These are phyloP conservation scores for Euphorbia peplus DNA, from an alignment of 345 rosid genomes.

Conservation along the genomic window DNA sequence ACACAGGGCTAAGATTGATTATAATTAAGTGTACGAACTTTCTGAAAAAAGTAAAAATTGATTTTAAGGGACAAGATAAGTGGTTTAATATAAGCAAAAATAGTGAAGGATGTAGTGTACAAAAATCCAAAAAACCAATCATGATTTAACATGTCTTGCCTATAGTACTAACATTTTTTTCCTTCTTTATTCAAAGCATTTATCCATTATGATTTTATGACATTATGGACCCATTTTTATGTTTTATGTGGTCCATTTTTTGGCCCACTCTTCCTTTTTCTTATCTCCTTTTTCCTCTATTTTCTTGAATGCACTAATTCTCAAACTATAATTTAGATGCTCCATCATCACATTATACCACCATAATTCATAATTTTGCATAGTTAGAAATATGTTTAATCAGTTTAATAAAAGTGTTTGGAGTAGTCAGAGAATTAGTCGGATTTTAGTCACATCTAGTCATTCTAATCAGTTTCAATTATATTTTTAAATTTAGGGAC, in stretches of 20 bases:
- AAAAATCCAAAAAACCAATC: slow-evolving; percentile 11
- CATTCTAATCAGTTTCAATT: too few relatives aligned
- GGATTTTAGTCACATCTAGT: too few relatives aligned
- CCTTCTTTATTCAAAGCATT: slow-evolving; percentile 9
- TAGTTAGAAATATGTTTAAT: too few relatives aligned
- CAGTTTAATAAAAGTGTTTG: too few relatives aligned
- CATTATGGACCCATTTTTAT: background rate
- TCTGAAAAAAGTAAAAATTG: slow-evolving; percentile 4
- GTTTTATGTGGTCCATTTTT: slow-evolving; percentile 14
- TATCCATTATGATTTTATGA: slow-evolving; percentile 16
- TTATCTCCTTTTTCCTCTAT: too few relatives aligned
- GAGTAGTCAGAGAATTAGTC: too few relatives aligned
- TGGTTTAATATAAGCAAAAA: background rate
- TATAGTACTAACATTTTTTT: background rate
- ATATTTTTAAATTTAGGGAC: too few relatives aligned
- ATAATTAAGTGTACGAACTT: background rate
- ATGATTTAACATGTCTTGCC: slow-evolving; percentile 20
- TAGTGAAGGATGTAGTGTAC: background rate
- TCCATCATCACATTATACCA: background rate
- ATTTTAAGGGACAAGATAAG: background rate
- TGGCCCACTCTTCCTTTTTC: background rate
- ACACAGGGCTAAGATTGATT: too few relatives aligned
- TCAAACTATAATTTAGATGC: background rate
- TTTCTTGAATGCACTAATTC: slow-evolving; percentile 5
- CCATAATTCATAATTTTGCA: background rate